A percentile compares a stretch with the other conserved stretches of the same genome.
Evolutionary conservation across 2,329 filamentous ascomycete genomes (phyloP).

Genomic region (Aspergillus costaricaensis): DNA sequence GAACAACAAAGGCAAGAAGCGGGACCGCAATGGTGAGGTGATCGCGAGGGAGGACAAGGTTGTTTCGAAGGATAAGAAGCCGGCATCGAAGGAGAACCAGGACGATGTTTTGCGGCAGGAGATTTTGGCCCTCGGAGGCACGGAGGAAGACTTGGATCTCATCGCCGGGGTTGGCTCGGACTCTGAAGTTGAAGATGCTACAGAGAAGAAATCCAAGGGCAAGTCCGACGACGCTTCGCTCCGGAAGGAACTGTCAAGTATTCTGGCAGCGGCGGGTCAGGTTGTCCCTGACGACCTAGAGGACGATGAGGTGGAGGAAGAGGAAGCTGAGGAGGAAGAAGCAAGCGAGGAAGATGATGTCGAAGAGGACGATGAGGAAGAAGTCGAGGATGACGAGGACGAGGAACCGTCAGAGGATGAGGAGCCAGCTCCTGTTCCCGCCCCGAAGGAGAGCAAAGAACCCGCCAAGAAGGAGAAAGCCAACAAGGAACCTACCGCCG

Average conservation of each 20-base stretch:
- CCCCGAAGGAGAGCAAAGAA: slow-evolving; percentile 26
- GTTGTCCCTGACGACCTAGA: slow-evolving; percentile 39
- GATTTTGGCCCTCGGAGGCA: slow-evolving; percentile 51
- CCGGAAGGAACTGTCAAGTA: slow-evolving; percentile 43
- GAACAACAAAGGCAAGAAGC: slow-evolving; percentile 44
- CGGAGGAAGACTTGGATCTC: slow-evolving; percentile 52
- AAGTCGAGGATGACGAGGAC: slow-evolving; percentile 30
- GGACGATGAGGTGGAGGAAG: slow-evolving; percentile 33
- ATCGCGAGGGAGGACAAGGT: slow-evolving; percentile 39
- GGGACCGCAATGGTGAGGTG: slow-evolving; percentile 49
- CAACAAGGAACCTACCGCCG: slow-evolving; percentile 20
- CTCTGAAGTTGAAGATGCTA: slow-evolving; percentile 45
- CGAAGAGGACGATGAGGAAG: slow-evolving; percentile 37
- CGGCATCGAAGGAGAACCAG: slow-evolving; percentile 22
- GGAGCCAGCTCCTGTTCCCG: slow-evolving; percentile 18
- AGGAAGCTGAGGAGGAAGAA: slow-evolving; percentile 41
- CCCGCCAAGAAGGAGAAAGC: slow-evolving; percentile 25
- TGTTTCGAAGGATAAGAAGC: slow-evolving; percentile 22
- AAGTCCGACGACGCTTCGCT: slow-evolving; percentile 38
- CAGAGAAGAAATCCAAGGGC: slow-evolving; percentile 26
- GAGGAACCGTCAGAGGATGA: slow-evolving; percentile 33
- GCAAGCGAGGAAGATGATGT: slow-evolving; percentile 30
- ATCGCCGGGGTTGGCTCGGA: slow-evolving; percentile 49
- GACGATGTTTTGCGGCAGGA: slow-evolving; percentile 44
- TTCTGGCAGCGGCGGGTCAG: slow-evolving; percentile 40